phyloP scores from a whole-genome alignment of 2,329 filamentous ascomycete genomes.

The Colletotrichum navitas region DNA sequence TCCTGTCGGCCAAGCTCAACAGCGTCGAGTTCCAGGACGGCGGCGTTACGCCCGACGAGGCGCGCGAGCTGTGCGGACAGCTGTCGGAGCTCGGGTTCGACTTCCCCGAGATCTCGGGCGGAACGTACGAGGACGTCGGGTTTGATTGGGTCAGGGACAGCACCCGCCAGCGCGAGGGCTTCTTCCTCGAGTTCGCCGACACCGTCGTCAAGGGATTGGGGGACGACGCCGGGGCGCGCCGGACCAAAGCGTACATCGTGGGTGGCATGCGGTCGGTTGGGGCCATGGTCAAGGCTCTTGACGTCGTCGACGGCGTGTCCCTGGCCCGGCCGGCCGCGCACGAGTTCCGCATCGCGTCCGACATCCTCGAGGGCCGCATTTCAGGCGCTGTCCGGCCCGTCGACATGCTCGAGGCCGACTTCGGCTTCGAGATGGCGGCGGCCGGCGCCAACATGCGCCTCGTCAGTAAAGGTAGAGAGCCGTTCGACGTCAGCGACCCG shows the following conservation, averaged over 20 bases:
- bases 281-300: conserved; percentile 69
- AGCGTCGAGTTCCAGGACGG: conserved; percentile 67
- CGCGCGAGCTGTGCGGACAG: conserved; percentile 58
- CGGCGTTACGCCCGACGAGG: conserved; percentile 65
- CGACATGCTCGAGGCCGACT: conserved; percentile 24
- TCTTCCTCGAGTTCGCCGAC: conserved; percentile 72
- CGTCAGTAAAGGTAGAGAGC: conserved; percentile 43
- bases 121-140: conserved; percentile 68
- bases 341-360: conserved; percentile 44
- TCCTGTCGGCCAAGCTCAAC: conserved; percentile 70
- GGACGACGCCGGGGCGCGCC: conserved; percentile 29
- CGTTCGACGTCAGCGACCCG: conserved; percentile 46
- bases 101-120: conserved; percentile 71
- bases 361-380: conserved; percentile 23
- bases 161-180: conserved; percentile 68
- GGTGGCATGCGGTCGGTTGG: conserved; percentile 67
- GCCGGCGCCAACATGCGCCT: conserved; percentile 28
- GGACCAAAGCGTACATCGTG: conserved; percentile 69
- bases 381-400: conserved; percentile 25
- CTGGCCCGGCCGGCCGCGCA: conserved; percentile 57
- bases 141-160: conserved; percentile 65
- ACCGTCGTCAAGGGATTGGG: conserved; percentile 56
- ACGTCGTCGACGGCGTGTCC: conserved; percentile 70
- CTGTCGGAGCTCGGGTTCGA: conserved; percentile 64
- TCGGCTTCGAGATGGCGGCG: conserved; percentile 6